Evolutionary conservation across 2,329 filamentous ascomycete genomes (phyloP).

Genomic region (Aspergillus alliaceus): DNA sequence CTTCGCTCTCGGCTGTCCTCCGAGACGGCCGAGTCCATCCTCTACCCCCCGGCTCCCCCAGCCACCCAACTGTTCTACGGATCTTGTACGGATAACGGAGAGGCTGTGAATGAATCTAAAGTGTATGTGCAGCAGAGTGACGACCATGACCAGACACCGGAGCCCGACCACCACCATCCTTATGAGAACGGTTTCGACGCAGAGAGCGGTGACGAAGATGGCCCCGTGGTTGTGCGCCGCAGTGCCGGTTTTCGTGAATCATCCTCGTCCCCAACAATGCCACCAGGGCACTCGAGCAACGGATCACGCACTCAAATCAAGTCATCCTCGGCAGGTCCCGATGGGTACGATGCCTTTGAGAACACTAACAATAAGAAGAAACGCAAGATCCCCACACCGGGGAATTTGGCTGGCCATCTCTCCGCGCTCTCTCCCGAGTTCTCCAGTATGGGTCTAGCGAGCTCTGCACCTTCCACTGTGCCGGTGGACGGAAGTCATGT

Average conservation of each 20-base stretch:
- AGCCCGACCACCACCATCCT: conserved; percentile 41
- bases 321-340: conserved; percentile 69
- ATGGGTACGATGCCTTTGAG: conserved; percentile 96
- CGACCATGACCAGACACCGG: conserved; percentile 38
- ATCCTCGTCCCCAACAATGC: conserved; percentile 32
- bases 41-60: conserved; percentile 73
- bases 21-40: conserved; percentile 77
- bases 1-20: conserved; percentile 84
- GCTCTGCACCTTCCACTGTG: conserved; percentile 43
- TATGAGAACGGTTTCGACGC: conserved; percentile 57
- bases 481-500: conserved; percentile 47
- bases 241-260: conserved; percentile 43
- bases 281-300: conserved; percentile 28
- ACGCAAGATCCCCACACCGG: conserved; percentile 90
- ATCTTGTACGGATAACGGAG: conserved; percentile 59
- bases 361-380: conserved; percentile 99
- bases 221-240: conserved; percentile 42
- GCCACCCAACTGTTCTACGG: conserved; percentile 76
- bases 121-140: conserved; percentile 49
- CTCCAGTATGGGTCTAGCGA: conserved; percentile 61
- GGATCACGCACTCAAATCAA: conserved; percentile 38
- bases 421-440: conserved; percentile 63
- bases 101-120: conserved; percentile 50
- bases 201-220: conserved; percentile 64
- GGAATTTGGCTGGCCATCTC: conserved; percentile 64